Evolutionary conservation across 352 stramenopile species (phyloP), one percentile per base, ranked within the genome.

Genomic region (Phytophthora citrophthora): DNA sequence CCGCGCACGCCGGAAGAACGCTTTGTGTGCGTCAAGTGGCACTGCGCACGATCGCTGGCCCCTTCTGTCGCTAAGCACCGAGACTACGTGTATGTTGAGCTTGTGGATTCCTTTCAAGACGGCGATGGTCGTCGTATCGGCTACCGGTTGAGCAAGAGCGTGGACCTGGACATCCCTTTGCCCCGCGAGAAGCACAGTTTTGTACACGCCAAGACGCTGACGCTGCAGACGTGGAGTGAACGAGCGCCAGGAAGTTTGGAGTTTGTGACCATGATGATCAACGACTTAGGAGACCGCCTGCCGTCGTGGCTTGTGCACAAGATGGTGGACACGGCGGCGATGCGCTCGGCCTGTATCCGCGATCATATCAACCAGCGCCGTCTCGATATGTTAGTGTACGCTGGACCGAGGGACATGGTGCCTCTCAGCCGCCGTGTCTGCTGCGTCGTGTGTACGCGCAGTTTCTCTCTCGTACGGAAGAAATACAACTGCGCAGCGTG

Each of bases 401-500:
- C 83, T 31, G 72, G 74, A 16, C 79, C 84, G 9, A 83, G 79
- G 39, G 81, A 93, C 20, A 84, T 91, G 68, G 81, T 94, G 23
- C 84, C 86, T 12, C 68, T 91, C 18, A 86, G 62, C 41, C 79
- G 72, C 34, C 84, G 86, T n/a, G 73, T 91, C 23, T 92, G 81
- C 61, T 94, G 86, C 57, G 68, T 89, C 9, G 79, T 94, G 8
- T 94, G 86, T 57, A 94, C 86, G 2, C 85, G 86, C 24, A 91
- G 83, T 58, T 94, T 94, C 57, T 93, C 86, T 18, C 76, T 94
- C 20, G 82, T 94, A 40, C 76, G 86, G 20, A 94, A 94, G 62
- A 94, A 94, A 57, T 91, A 94, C 69, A 92, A 91, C 51, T 94
- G 86, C 54, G 81, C 75, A 12, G 86, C 74, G 26, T 94, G 86